Evolutionary conservation across 768 basidiomycete genomes (phyloP).

Genomic region (Suillus subluteus): DNA sequence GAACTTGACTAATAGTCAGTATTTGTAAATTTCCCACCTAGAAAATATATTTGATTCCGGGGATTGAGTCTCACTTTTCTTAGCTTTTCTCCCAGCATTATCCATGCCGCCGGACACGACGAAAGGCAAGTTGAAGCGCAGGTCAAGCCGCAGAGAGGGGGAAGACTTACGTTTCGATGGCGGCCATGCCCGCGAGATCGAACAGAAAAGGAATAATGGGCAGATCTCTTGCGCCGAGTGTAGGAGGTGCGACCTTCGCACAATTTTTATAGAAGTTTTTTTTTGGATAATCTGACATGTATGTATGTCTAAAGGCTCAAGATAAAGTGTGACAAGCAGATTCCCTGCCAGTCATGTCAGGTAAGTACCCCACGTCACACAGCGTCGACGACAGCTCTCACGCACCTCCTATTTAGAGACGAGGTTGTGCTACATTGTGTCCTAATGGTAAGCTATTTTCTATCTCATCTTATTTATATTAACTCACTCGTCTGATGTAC

Average conservation of each 20-base stretch:
- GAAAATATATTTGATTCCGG: conserved; percentile 19
- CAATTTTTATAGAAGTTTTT: conserved; percentile 28
- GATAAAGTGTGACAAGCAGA: conserved; percentile 84
- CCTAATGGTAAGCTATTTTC: conserved; percentile 58
- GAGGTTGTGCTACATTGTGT: conserved; percentile 72
- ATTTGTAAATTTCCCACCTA: conserved; percentile 20
- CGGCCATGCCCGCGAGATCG: conserved; percentile 65
- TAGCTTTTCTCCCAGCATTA: conserved; percentile 13
- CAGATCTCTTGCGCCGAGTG: conserved; percentile 83
- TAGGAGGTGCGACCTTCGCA: conserved; percentile 70
- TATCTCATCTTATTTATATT: conserved; percentile 8
- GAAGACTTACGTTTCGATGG: conserved; percentile 56
- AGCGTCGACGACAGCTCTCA: not conserved
- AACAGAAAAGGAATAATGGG: conserved; percentile 74
- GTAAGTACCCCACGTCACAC: conserved; percentile 37
- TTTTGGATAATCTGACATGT: conserved; percentile 27
- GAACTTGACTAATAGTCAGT: not conserved
- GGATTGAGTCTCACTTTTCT: conserved; percentile 9
- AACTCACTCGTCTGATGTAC: conserved; percentile 5
- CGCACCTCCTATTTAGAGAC: conserved; percentile 41
- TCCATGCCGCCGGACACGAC: conserved; percentile 61
- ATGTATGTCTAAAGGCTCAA: conserved; percentile 55
- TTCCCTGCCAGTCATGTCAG: conserved; percentile 79
- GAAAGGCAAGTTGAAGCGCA: conserved; percentile 54
- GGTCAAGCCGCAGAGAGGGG: conserved; percentile 49